A percentile compares a stretch with the other conserved stretches of the same genome.
Conservation (phyloP, 2,329 filamentous ascomycete species). For the Epichloe coenophiala region DNA sequence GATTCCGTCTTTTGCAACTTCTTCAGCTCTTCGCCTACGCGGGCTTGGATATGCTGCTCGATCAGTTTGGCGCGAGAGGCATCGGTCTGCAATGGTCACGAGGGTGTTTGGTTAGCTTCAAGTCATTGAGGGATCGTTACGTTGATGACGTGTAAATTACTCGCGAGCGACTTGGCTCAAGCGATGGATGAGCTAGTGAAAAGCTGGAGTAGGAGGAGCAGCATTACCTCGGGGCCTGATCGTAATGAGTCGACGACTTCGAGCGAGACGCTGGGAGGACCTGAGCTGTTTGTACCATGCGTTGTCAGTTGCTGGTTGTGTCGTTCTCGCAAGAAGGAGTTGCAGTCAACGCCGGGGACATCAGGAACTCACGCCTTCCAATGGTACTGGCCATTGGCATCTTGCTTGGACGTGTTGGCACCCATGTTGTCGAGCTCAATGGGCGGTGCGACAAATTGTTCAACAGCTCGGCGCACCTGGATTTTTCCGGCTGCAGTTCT, state of each 20-base stretch:
- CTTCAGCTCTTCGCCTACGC: constrained; percentile 74
- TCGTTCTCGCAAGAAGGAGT: not conserved
- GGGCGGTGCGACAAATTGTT: constrained; percentile 17
- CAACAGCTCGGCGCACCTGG: constrained; percentile 11
- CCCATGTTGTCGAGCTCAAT: constrained; percentile 37
- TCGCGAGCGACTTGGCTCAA: too few species aligned
- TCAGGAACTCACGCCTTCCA: constrained; percentile 41
- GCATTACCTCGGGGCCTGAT: constrained; percentile 64
- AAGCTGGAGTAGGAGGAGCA: too few species aligned
- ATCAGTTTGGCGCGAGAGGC: constrained; percentile 68
- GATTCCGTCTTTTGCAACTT: constrained; percentile 60
- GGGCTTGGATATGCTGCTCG: constrained; percentile 79
- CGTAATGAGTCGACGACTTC: constrained; percentile 74
- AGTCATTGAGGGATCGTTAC: not conserved
- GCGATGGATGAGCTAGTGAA: not conserved
- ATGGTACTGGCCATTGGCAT: constrained; percentile 19
- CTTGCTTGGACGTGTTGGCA: constrained; percentile 41
- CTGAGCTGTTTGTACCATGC: constrained; percentile 19
- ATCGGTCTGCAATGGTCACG: constrained; percentile 54
- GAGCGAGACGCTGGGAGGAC: constrained; percentile 53
- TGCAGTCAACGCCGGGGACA: not conserved
- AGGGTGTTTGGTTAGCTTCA: not conserved
- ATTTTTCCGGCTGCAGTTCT: constrained; percentile 21
- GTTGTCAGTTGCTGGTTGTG: not conserved
- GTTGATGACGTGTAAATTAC: too few species aligned